phyloP scores from a whole-genome alignment of 2,329 filamentous ascomycete species.

The Metarhizium rileyi region DNA sequence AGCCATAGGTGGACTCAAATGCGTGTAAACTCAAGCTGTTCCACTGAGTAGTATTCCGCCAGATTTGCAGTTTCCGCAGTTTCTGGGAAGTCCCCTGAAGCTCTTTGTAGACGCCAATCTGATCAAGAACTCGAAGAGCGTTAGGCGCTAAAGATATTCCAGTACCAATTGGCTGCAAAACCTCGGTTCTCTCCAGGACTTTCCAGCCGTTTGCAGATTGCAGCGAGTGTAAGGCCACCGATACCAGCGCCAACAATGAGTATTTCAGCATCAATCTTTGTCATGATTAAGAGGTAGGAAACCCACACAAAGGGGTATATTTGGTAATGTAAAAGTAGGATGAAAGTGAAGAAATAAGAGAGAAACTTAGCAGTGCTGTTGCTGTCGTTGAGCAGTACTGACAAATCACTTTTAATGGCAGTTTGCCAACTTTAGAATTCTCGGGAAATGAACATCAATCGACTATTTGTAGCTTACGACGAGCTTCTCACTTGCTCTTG shows the following conservation, averaged over 20 bases:
- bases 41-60: slow-evolving; percentile 10
- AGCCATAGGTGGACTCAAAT: slow-evolving; percentile 8
- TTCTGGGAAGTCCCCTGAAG: slow-evolving; percentile 6
- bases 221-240: slow-evolving; percentile 12
- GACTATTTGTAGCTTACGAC: not conserved
- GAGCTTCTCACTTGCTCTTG: not conserved
- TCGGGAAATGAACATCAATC: not conserved
- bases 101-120: slow-evolving; percentile 11
- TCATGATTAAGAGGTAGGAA: not conserved
- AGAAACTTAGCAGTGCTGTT: too few species aligned
- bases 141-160: slow-evolving; percentile 13
- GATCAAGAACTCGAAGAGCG: slow-evolving; percentile 10
- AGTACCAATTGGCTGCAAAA: slow-evolving; percentile 9
- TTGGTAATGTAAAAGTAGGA: too few species aligned
- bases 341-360: too few species aligned
- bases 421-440: not conserved
- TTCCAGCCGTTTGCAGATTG: slow-evolving; percentile 9
- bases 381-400: too few species aligned
- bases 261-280: slow-evolving; percentile 8
- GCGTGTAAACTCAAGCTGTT: slow-evolving; percentile 5
- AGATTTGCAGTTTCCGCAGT: slow-evolving; percentile 9
- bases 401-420: too few species aligned
- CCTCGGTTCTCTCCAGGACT: slow-evolving; percentile 9
- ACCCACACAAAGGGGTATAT: too few species aligned
- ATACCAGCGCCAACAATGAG: slow-evolving; percentile 16